A percentile compares a stretch with the other conserved stretches of the same genome.
These are phyloP conservation scores for Haplosporangium sp. DNA, from an alignment of 371 early-diverging fungal genomes.

Conservation along the genomic window DNA sequence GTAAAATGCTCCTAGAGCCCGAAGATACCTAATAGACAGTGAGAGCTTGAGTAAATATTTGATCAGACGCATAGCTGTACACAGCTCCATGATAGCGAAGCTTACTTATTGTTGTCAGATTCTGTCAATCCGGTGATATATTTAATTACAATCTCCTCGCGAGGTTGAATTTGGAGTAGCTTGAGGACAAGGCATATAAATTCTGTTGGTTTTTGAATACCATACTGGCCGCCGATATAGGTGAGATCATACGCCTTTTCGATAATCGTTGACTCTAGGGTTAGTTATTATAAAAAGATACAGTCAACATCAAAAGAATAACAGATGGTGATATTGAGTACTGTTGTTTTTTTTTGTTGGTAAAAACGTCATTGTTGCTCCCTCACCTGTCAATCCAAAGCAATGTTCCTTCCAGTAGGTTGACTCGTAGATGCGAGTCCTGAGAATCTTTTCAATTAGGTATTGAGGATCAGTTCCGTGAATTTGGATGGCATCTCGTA, in stretches of 20 bases:
- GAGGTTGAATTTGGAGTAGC: constrained; percentile 92
- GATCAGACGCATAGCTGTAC: not conserved
- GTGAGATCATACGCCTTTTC: constrained; percentile 88
- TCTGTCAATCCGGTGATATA: constrained; percentile 67
- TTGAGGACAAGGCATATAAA: constrained; percentile 92
- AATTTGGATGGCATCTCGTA: constrained; percentile 73
- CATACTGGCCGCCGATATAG: constrained; percentile 89
- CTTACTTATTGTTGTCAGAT: constrained; percentile 47
- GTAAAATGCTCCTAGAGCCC: constrained; percentile 93
- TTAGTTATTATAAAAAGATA: not conserved
- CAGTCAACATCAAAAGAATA: not conserved
- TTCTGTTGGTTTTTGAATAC: constrained; percentile 87
- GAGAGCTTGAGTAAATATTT: not conserved
- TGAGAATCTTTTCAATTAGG: constrained; percentile 93
- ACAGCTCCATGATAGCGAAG: not conserved
- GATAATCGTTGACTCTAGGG: constrained; percentile 86
- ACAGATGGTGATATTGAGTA: no score
- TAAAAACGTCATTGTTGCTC: no score
- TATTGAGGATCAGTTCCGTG: constrained; percentile 94
- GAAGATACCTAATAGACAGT: constrained; percentile 72
- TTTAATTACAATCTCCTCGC: constrained; percentile 84
- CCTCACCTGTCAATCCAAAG: constrained; percentile 89
- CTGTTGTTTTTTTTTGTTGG: no score
- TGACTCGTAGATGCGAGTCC: constrained; percentile 90
- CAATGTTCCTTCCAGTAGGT: constrained; percentile 97